Evolutionary conservation across 2,329 filamentous ascomycete species (phyloP).

Genomic region (Massarina eburnea): DNA sequence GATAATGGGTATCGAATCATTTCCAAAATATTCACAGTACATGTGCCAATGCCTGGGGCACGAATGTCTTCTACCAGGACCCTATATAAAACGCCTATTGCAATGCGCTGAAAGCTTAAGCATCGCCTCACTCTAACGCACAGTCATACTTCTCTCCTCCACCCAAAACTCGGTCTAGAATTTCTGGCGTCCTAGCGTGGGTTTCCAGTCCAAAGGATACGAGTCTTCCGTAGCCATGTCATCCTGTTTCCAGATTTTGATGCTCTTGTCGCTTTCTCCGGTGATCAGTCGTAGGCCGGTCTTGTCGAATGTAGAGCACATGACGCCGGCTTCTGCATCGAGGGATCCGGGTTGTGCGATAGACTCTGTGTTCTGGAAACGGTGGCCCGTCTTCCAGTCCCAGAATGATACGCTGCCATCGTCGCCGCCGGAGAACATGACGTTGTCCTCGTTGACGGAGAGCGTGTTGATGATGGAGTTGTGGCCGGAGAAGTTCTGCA

Average conservation of each 20-base stretch:
- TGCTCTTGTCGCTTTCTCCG: constrained; percentile 87
- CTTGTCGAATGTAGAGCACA: constrained; percentile 89
- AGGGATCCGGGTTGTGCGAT: constrained; percentile 91
- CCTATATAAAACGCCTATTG: too few relatives aligned
- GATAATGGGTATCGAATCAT: too few relatives aligned
- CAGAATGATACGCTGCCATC: constrained; percentile 97
- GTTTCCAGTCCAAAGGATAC: constrained; percentile 91
- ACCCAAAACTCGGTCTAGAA: constrained; percentile 39
- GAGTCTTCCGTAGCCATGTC: constrained; percentile 87
- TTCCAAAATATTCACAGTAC: too few relatives aligned
- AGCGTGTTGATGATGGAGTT: constrained; percentile 96
- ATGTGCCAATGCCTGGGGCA: too few relatives aligned
- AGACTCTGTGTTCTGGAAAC: constrained; percentile 87
- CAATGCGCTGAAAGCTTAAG: too few relatives aligned
- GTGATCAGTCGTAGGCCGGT: constrained; percentile 88
- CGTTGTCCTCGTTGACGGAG: constrained; percentile 90
- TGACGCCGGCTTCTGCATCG: constrained; percentile 91
- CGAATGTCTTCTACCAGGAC: too few relatives aligned
- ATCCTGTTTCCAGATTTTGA: constrained; percentile 97
- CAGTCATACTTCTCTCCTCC: not conserved
- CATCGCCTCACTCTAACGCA: too few relatives aligned
- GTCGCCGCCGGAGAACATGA: constrained; percentile 91
- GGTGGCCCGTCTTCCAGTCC: constrained; percentile 97
- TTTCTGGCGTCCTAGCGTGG: constrained; percentile 74
- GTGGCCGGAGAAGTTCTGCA: constrained; percentile 98